A percentile compares a stretch with the other conserved stretches of the same genome.
These are phyloP conservation scores for Rhododendron ovatum DNA, from an alignment of 148 eudicot genomes.

Conservation along the genomic window DNA sequence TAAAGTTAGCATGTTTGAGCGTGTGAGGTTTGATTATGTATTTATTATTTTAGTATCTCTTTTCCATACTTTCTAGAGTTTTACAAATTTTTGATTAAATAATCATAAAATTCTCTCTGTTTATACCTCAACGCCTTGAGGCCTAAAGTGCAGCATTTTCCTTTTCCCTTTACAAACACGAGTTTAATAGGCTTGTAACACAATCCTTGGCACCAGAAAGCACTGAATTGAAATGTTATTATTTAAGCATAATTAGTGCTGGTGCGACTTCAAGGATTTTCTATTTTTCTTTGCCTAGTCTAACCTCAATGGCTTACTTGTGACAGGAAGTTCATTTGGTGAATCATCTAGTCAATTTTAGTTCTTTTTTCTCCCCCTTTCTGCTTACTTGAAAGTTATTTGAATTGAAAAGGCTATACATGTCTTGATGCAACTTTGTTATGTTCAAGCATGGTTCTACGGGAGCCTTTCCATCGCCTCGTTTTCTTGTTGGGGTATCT, in stretches of 20 bases:
- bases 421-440: background rate
- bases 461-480: background rate
- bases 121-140: background rate
- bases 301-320: background rate
- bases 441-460: background rate
- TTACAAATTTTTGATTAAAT: background rate
- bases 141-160: background rate
- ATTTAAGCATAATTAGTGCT: background rate
- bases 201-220: background rate
- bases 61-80: background rate
- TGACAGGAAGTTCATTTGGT: background rate
- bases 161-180: background rate
- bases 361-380: background rate
- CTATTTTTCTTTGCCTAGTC: background rate
- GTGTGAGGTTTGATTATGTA: background rate
- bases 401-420: background rate
- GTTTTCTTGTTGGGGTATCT: background rate
- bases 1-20: background rate
- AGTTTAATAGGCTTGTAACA: background rate
- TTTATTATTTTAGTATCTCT: too few relatives aligned
- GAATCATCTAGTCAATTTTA: background rate
- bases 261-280: background rate
- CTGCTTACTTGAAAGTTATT: background rate
- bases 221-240: background rate
- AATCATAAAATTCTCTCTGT: background rate